Base-by-base conservation (phyloP, 2,329 filamentous ascomycete genomes). In the Mollisiaceae sp. region DNA sequence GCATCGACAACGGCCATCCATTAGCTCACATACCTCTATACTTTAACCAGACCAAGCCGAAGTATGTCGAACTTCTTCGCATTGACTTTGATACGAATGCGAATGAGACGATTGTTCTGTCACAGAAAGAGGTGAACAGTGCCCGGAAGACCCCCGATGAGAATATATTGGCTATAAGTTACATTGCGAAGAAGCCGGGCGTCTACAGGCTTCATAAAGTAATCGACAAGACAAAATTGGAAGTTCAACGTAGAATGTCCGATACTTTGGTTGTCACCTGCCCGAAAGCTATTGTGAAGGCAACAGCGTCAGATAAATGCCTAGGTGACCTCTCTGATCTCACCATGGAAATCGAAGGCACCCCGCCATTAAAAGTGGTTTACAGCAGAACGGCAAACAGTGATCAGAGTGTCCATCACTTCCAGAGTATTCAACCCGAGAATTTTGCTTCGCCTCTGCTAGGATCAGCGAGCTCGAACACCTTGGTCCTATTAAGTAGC, bases 341-440 rank as follows among this genome's bases (percentile, higher is more conserved):
- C 55, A 86, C 89, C 20, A 82, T 99, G 60, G 89, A 94, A 73
- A 92, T 97, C 4, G 85, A 91, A 70, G 95, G 95, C 20, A 96
- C 93, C 0, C 92, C 96, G 2, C 95, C 95, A 2, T 82, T 99
- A 69, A 94, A 94, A 76, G 91, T 99, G 72, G 92, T 92, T 72
- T 99, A 99, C 78, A 95, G 92, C 73, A 90, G 93, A 62, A 90
- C 89, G 8, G 89, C 97, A 71, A 97, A 98, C 72, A 88, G 89
- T 67, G 90, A 91, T 69, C 89, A 96, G 69, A 89, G 90, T 72
- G 92, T 91, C 66, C 93, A 94, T 71, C 93, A 94, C 68, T 94
- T 97, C 72, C 94, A 98, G 78, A 97, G 92, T 74, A 87, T 99
- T 54, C 94, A 97, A 72, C 94, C 95, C 0, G 93, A 97, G 58